Percentiles rank a stretch among this genome's conserved stretches.
Conservation (phyloP, 2,329 filamentous ascomycete species). For the Colletotrichum magnum region DNA sequence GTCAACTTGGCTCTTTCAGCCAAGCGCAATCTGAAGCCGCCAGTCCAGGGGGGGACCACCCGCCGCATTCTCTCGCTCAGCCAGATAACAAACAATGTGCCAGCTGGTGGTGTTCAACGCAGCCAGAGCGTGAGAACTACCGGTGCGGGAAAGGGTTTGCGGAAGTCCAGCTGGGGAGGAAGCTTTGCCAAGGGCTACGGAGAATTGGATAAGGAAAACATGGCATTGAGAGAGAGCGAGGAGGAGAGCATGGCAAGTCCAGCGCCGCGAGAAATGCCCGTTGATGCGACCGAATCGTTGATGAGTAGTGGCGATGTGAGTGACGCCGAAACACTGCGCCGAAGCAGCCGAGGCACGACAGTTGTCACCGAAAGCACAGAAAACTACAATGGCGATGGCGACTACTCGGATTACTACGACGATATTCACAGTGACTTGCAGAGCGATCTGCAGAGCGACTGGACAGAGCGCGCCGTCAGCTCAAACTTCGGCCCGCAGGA, state of each 20-base stretch:
- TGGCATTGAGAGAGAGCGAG: slow-evolving; percentile 73
- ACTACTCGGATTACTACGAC: slow-evolving; percentile 51
- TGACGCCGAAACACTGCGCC: slow-evolving; percentile 65
- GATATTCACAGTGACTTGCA: slow-evolving; percentile 46
- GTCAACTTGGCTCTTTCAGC: slow-evolving; percentile 69
- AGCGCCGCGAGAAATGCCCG: slow-evolving; percentile 10
- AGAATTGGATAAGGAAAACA: slow-evolving; percentile 74
- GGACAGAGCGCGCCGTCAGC: slow-evolving; percentile 59
- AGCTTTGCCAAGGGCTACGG: slow-evolving; percentile 63
- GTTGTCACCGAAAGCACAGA: slow-evolving; percentile 59
- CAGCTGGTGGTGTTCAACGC: slow-evolving; percentile 76
- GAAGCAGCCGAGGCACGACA: slow-evolving; percentile 62
- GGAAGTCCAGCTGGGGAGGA: slow-evolving; percentile 80
- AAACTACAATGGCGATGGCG: slow-evolving; percentile 53
- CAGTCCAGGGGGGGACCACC: slow-evolving; percentile 69
- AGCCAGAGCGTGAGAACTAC: slow-evolving; percentile 83
- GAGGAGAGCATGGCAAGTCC: slow-evolving; percentile 61
- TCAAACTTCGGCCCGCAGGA: slow-evolving; percentile 39
- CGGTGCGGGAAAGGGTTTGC: slow-evolving; percentile 60
- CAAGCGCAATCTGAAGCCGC: slow-evolving; percentile 61
- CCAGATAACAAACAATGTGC: slow-evolving; percentile 85
- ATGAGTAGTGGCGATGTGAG: slow-evolving; percentile 56
- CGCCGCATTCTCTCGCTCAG: slow-evolving; percentile 91
- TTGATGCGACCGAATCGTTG: slow-evolving; percentile 38
- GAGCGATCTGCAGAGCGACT: slow-evolving; percentile 57